phyloP scores from a whole-genome alignment of 257 asterid genomes.

The Solanum medicagineum region DNA sequence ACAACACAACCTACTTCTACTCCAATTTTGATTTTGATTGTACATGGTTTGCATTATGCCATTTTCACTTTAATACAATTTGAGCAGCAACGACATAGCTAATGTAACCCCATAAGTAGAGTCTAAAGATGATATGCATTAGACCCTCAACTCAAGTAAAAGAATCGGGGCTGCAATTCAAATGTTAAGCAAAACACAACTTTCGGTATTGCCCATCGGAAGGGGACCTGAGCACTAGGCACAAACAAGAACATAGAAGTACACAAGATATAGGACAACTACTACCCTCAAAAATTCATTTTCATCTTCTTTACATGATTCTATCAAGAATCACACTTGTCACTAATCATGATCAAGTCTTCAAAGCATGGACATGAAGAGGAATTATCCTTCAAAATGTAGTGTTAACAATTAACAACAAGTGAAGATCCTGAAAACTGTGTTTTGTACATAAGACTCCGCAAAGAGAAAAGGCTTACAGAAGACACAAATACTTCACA shows the following conservation, averaged over 20 bases:
- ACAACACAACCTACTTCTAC: background rate
- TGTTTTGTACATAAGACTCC: slow-evolving; percentile 9
- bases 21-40: background rate
- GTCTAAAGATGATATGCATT: background rate
- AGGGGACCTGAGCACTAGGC: background rate
- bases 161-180: background rate
- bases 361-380: background rate
- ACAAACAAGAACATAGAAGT: background rate
- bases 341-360: background rate
- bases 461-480: background rate
- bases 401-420: background rate
- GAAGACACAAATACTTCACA: slow-evolving; percentile 21
- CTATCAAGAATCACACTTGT: background rate
- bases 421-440: background rate
- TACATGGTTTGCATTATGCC: background rate
- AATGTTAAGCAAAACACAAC: background rate
- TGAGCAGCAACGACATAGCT: too few relatives aligned
- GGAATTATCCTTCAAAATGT: background rate
- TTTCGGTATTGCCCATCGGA: background rate
- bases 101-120: too few relatives aligned
- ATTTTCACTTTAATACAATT: background rate
- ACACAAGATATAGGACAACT: background rate
- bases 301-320: background rate
- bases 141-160: background rate
- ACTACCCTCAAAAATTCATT: background rate